Evolutionary conservation across 306 rosid genomes (phyloP), one percentile per base, ranked within the genome.

Genomic region (Ziziphus jujuba): DNA sequence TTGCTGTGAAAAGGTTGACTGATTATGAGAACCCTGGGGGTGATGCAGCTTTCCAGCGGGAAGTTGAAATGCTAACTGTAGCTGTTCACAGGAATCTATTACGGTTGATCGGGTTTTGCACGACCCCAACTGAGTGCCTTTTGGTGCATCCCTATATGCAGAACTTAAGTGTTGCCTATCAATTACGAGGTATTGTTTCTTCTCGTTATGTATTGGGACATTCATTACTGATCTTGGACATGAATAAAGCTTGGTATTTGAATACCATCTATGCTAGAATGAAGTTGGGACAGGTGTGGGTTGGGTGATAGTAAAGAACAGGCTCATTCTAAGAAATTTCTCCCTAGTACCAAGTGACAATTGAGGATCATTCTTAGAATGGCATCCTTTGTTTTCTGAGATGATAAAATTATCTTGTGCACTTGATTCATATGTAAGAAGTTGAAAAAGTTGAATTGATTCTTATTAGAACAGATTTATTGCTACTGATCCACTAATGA

Each of bases 41-140:
- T 33, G 99, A 95, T 72, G 88, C 92, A 61, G 96, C 99, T 72
- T 95, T 95, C 80, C 96, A 85, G 80, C 91, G 97, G 36, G 99
- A 95, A 84, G 99, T 95, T 67, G 99, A 95, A 88, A 95, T 90
- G 99, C 90, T 95, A 65, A 95, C 97, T 59, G 96, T 95, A 65
- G 99, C 99, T 67, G 97, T 91, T 61, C 99, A 95, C 65, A 80
- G 84, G 72, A 95, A 95, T 71, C 81, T 95, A 59, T 78, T 95
- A 82, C 86, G 95, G 60, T 75, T 95, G 54, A 90, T 95, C 63
- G 99, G 99, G 44, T 87, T 88, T 65, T 95, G 99, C 70, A 90
- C 99, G 50, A 95, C 99, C 55, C 91, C 89, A 43, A 95, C 91
- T 0, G 99, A 95, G 61, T 97, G 97, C 54, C 92, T 95, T 33